Evolutionary conservation across 2,329 filamentous ascomycete species (phyloP).

Genomic region (Pezicula rhizophila): DNA sequence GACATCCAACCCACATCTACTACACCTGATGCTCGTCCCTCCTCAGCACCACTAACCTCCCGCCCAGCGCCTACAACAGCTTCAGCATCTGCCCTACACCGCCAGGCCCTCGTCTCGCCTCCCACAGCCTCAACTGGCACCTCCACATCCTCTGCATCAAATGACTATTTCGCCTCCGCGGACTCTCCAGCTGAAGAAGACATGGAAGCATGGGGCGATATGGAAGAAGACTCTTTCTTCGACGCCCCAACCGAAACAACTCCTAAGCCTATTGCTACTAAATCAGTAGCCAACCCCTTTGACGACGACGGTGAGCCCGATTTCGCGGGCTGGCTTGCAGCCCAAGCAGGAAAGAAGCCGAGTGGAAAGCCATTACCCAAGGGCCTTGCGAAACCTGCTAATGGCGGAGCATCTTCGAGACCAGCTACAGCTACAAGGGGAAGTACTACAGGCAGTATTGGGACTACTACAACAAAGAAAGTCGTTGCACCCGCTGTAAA

Average conservation of each 20-base stretch:
- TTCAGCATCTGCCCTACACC: conserved; percentile 53
- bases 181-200: conserved; percentile 56
- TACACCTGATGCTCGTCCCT: conserved; percentile 35
- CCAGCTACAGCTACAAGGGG: conserved; percentile 31
- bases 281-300: conserved; percentile 46
- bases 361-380: conserved; percentile 68
- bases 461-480: conserved; percentile 24
- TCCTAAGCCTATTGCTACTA: conserved; percentile 22
- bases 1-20: conserved; percentile 62
- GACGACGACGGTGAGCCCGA: conserved; percentile 87
- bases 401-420: conserved; percentile 11
- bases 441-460: conserved; percentile 27
- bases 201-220: conserved; percentile 69
- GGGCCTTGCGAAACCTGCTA: conserved; percentile 61
- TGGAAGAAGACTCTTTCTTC: conserved; percentile 48
- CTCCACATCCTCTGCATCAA: conserved; percentile 40
- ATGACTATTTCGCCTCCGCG: conserved; percentile 39
- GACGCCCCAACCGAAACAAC: conserved; percentile 19
- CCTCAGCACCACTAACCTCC: conserved; percentile 32
- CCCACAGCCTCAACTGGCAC: conserved; percentile 37
- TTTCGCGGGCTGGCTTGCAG: conserved; percentile 91
- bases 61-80: conserved; percentile 32
- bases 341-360: conserved; percentile 68
- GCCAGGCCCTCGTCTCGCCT: conserved; percentile 52
- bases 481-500: conserved; percentile 17